Percentiles rank a stretch among this genome's conserved stretches.
Conservation (phyloP, 2,329 filamentous ascomycete species). For the Knoxdaviesia capensis region DNA sequence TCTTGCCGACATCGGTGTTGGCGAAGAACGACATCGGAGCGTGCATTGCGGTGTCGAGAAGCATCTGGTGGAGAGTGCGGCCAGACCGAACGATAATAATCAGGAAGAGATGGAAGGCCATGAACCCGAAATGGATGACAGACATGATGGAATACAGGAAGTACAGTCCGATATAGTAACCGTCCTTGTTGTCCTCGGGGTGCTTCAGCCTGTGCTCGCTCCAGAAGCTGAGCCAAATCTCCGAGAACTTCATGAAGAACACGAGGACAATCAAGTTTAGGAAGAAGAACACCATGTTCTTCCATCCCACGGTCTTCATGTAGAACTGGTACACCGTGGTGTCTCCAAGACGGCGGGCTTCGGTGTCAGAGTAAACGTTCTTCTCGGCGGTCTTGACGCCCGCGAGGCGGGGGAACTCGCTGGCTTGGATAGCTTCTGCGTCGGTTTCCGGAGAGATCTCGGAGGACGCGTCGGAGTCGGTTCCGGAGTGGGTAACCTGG, state of each 20-base stretch:
- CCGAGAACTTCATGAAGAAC: conserved; percentile 11
- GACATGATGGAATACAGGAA: conserved; percentile 7
- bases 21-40: conserved; percentile 22
- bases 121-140: conserved; percentile 6
- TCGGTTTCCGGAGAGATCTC: not conserved
- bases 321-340: conserved; percentile 15
- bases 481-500: conserved; percentile 5
- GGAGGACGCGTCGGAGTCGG: not conserved
- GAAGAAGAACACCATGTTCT: conserved; percentile 7
- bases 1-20: conserved; percentile 18
- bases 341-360: conserved; percentile 12
- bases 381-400: not conserved
- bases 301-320: conserved; percentile 9
- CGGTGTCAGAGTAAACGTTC: too few species aligned
- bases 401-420: not conserved
- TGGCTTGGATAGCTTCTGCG: not conserved
- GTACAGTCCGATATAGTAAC: conserved; percentile 14
- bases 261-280: conserved; percentile 8
- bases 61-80: conserved; percentile 12
- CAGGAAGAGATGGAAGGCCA: conserved; percentile 7
- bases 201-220: conserved; percentile 11
- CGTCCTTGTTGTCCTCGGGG: not conserved
- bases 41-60: conserved; percentile 13
- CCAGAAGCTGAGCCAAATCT: conserved; percentile 22
- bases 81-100: conserved; percentile 12